A percentile compares a stretch with the other conserved stretches of the same genome.
Evolutionary conservation across 352 stramenopile species (phyloP).

Genomic region (Globisporangium abappressorium): DNA sequence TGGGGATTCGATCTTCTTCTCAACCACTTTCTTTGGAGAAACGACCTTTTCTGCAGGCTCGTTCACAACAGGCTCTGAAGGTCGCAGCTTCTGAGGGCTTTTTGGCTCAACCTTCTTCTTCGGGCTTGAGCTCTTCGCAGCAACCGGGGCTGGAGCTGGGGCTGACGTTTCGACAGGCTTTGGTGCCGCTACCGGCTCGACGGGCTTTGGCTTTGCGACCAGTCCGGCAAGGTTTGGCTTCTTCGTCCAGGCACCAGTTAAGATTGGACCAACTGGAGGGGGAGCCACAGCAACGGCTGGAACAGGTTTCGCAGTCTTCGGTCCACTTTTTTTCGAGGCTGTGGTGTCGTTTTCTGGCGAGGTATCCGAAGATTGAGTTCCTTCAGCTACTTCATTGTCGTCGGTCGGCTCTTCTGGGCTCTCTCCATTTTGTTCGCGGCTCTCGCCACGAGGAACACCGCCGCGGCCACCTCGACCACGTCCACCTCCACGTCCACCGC

Average conservation of each 20-base stretch:
- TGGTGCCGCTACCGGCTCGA: constrained; percentile 20
- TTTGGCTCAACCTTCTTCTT: constrained; percentile 47
- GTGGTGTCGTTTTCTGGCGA: constrained; percentile 16
- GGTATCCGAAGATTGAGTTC: constrained; percentile 1
- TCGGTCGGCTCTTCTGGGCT: constrained; percentile 53
- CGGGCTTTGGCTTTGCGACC: constrained; percentile 33
- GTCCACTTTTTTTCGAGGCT: constrained; percentile 37
- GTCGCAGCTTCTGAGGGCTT: constrained; percentile 30
- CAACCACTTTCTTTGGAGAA: constrained; percentile 34
- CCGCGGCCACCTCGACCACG: constrained; percentile 39
- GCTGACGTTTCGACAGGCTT: constrained; percentile 26
- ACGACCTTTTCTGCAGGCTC: constrained; percentile 20
- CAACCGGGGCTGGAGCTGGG: constrained; percentile 6
- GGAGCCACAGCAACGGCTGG: constrained; percentile 33
- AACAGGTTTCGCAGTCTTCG: constrained; percentile 35
- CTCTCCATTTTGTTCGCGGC: constrained; percentile 24
- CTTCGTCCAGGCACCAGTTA: constrained; percentile 72
- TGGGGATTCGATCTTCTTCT: constrained; percentile 43
- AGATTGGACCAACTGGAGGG: constrained; percentile 49
- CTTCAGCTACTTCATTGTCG: constrained; percentile 22
- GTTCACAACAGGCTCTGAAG: constrained; percentile 17
- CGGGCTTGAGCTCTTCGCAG: constrained; percentile 30
- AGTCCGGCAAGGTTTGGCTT: constrained; percentile 55
- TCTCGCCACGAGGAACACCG: constrained; percentile 26
- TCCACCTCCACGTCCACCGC: constrained; percentile 49